Evolutionary conservation across 129 eudicot species (phyloP), one percentile per base, ranked within the genome.

Genomic region (Centaurea solstitialis): DNA sequence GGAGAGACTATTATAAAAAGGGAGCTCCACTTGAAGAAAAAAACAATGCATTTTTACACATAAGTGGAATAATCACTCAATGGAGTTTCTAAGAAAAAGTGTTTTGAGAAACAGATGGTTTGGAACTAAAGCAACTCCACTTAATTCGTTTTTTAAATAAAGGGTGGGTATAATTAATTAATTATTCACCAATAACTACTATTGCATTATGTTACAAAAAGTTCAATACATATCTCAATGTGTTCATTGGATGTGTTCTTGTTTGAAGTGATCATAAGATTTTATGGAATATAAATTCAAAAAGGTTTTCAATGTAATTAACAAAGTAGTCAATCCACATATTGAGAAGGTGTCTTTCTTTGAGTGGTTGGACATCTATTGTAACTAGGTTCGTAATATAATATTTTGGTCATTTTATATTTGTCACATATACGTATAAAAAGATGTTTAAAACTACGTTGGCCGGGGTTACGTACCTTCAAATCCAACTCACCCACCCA

Each of bases 21-120:
- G 87, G 85, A 82, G 83, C 22, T 85, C 89, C 92, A 88, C 88
- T 85, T 66, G 12, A 53, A 45, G n/a, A 12, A 68, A 73, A 41
- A 21, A 62, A n/a, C 69, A 81, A 37, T 73, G 59, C 43, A 70
- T 71, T 78, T 57, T 67, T 9, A 87, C 33, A 33, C 79, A 78
- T 4, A 75, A 83, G 89, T 88, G 88, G 82, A 81, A 87, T 90
- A 81, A 87, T 90, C 93, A 89, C 93, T 87, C 76, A 75, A 85
- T 87, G 70, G 39, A 72, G 80, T 80, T 76, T 83, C 61, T 68
- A 71, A 73, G 43, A 74, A 84, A 53, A 81, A 41, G 79, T 84
- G 77, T 76, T 75, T 26, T 73, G 67, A 79, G 82, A 65, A 81
- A 79, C 78, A 75, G 57, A 85, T 84, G 86, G 76, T 73, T 80